phyloP scores from a whole-genome alignment of 352 stramenopile species.

The Phytophthora pluvialis region DNA sequence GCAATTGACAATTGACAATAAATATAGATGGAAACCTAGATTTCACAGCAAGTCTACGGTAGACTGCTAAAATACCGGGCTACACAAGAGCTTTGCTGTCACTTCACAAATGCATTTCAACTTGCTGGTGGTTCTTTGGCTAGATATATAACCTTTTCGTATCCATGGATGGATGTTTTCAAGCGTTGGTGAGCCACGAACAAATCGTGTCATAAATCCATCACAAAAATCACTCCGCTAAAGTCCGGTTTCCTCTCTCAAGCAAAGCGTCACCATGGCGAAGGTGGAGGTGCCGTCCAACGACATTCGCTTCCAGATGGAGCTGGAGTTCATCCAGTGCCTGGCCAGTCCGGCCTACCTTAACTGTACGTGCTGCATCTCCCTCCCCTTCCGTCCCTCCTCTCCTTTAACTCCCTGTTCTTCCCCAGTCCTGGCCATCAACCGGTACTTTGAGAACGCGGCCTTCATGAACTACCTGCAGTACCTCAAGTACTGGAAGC shows the following conservation, averaged over 20 bases:
- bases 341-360: constrained; percentile 90
- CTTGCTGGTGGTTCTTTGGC: too few relatives aligned
- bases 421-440: constrained; percentile 84
- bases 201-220: background rate
- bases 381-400: background rate
- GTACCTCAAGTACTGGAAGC: constrained; percentile 94
- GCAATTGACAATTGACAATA: background rate
- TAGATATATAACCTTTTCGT: too few relatives aligned
- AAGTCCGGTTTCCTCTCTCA: constrained; percentile 6
- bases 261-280: constrained; percentile 17
- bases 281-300: constrained; percentile 87
- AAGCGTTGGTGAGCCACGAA: too few relatives aligned
- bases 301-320: constrained; percentile 92
- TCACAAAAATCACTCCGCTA: background rate
- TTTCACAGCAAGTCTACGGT: too few relatives aligned
- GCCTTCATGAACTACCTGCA: constrained; percentile 92
- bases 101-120: background rate
- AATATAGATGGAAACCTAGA: background rate
- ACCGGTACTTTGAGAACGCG: constrained; percentile 91
- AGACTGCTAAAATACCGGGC: too few relatives aligned
- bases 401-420: background rate
- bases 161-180: too few relatives aligned
- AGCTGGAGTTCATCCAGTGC: constrained; percentile 94
- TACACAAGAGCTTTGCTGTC: too few relatives aligned
- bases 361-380: constrained; percentile 64